Evolutionary conservation across 164 flowering plant genomes (phyloP).

Genomic region (Macadamia integrifolia): DNA sequence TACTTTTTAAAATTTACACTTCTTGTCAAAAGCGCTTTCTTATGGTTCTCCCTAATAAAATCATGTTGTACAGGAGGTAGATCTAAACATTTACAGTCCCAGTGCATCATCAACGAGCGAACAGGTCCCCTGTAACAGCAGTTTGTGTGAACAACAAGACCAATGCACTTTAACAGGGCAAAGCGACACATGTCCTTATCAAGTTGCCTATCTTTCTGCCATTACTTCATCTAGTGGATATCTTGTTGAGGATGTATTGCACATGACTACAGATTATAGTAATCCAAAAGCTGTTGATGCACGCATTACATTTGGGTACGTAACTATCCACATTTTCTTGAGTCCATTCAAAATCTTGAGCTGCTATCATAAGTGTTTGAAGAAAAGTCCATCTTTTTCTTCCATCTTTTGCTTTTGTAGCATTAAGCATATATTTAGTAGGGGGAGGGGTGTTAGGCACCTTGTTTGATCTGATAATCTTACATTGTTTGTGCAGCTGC

Average conservation of each 20-base stretch:
- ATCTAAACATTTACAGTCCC: slow-evolving; percentile 62
- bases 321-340: not conserved
- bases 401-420: too few species aligned
- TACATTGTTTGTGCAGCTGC: slow-evolving; percentile 51
- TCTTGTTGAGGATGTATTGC: slow-evolving; percentile 76
- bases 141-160: slow-evolving; percentile 31
- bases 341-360: too few species aligned
- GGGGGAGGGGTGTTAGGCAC: not conserved
- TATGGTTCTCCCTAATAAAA: not conserved
- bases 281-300: slow-evolving; percentile 39
- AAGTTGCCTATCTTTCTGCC: slow-evolving; percentile 57
- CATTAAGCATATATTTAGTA: too few species aligned
- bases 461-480: not conserved
- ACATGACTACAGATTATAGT: slow-evolving; percentile 48
- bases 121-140: slow-evolving; percentile 51
- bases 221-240: slow-evolving; percentile 70
- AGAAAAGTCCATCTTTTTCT: too few species aligned
- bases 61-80: slow-evolving; percentile 28
- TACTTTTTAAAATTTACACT: not conserved
- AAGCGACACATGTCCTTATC: slow-evolving; percentile 46
- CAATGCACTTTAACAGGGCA: slow-evolving; percentile 27
- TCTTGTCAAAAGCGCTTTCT: not conserved
- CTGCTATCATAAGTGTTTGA: too few species aligned
- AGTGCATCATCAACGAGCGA: slow-evolving; percentile 58
- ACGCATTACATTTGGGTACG: slow-evolving; percentile 70